A percentile compares a stretch with the other conserved stretches of the same genome.
Conservation (phyloP, 257 asterid genomes). For the Nicotiana paniculata region DNA sequence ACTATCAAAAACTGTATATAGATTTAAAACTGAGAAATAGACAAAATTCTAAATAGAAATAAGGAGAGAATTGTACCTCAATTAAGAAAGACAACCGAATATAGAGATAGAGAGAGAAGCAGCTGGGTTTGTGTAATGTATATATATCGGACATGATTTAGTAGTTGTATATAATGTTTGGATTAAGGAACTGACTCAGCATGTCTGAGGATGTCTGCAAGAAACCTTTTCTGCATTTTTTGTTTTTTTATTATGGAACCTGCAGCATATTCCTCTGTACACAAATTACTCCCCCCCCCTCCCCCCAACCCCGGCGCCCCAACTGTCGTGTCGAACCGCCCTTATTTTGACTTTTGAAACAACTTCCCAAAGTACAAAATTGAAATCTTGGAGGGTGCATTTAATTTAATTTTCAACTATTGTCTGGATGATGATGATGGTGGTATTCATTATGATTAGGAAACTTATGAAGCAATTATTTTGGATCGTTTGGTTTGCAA, state of each 20-base stretch:
- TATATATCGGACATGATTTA: neutral
- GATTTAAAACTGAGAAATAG: neutral
- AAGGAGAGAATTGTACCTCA: neutral
- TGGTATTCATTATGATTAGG: too few species aligned
- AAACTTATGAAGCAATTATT: too few species aligned
- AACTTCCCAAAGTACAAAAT: too few species aligned
- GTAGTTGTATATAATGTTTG: neutral
- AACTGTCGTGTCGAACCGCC: too few species aligned
- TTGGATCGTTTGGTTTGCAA: too few species aligned
- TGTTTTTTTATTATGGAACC: neutral
- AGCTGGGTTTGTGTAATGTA: neutral
- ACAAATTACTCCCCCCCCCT: too few species aligned
- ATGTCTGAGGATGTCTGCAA: slow-evolving; percentile 6
- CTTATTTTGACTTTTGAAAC: too few species aligned
- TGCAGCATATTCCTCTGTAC: slow-evolving; percentile 8
- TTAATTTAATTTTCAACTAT: too few species aligned
- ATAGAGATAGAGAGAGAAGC: neutral
- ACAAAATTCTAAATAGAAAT: neutral
- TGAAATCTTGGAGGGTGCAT: too few species aligned
- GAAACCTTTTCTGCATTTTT: neutral
- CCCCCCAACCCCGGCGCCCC: too few species aligned
- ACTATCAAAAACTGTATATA: neutral
- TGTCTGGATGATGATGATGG: too few species aligned
- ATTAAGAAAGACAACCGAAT: neutral
- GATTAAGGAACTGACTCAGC: slow-evolving; percentile 13